These are phyloP conservation scores for Lolium multiflorum DNA, from an alignment of 176 grass and related monocot genomes.

Conservation along the genomic window DNA sequence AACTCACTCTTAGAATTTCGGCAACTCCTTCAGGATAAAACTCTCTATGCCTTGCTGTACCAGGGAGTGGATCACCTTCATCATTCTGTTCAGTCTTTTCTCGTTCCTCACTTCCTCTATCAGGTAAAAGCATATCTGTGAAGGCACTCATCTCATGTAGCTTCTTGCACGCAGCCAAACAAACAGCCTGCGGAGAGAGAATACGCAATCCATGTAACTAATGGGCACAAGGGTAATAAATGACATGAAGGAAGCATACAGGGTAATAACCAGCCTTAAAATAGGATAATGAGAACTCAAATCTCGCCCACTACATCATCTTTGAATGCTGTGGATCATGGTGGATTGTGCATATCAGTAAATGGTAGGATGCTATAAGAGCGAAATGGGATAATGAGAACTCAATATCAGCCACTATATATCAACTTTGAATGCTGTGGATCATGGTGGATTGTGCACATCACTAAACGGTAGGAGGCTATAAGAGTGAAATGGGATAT, in stretches of 20 bases:
- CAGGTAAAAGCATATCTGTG: conserved; percentile 98
- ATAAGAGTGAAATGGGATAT: neutral
- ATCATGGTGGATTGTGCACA: conserved; percentile 24
- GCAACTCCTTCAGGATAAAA: conserved; percentile 99
- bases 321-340: conserved; percentile 2
- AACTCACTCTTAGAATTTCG: conserved; percentile 74
- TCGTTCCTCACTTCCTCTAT: conserved; percentile 85
- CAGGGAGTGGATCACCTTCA: conserved; percentile 95
- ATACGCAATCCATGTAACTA: conserved; percentile 28
- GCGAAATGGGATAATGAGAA: conserved; percentile 5
- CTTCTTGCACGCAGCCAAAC: conserved; percentile 98
- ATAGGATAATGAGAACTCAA: conserved; percentile 30
- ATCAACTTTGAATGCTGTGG: conserved; percentile 6
- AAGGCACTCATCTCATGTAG: conserved; percentile 99
- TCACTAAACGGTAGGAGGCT: conserved; percentile 8
- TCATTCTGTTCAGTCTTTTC: conserved; percentile 83
- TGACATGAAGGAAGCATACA: conserved; percentile 16
- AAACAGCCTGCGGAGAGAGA: conserved; percentile 79
- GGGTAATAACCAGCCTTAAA: conserved; percentile 13
- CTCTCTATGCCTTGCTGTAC: conserved; percentile 92
- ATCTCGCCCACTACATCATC: conserved; percentile 14
- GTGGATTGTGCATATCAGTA: conserved; percentile 28
- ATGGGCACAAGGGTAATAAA: conserved; percentile 8
- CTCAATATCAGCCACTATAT: conserved; percentile 15
- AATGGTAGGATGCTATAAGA: conserved; percentile 3